Conservation (phyloP, 2,329 filamentous ascomycete species). For the Cytospora paraplurivora region DNA sequence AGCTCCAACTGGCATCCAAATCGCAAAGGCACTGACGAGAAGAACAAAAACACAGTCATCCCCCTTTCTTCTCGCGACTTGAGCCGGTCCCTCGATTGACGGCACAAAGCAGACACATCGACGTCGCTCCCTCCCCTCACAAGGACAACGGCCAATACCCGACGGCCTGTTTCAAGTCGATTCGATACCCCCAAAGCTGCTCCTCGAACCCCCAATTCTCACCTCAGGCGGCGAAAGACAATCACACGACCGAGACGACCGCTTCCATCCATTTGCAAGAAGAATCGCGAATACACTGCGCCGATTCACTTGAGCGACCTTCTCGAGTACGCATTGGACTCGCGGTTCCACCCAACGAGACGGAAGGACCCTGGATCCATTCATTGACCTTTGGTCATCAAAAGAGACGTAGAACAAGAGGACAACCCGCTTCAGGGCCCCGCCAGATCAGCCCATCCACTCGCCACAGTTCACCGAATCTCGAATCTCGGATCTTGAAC, state of each 20-base stretch:
- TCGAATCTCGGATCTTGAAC: conserved; percentile 12
- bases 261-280: conserved; percentile 14
- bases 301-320: not conserved
- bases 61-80: conserved; percentile 5
- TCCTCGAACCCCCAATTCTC: conserved; percentile 24
- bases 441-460: conserved; percentile 19
- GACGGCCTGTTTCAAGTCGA: conserved; percentile 28
- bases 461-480: conserved; percentile 11
- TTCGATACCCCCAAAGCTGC: conserved; percentile 22
- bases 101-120: not conserved
- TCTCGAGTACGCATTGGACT: conserved; percentile 17
- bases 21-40: conserved; percentile 7
- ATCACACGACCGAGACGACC: conserved; percentile 9
- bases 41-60: conserved; percentile 3
- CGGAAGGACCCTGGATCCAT: conserved; percentile 25
- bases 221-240: conserved; percentile 15
- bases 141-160: conserved; percentile 21
- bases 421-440: conserved; percentile 14
- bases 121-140: conserved; percentile 7
- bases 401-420: conserved; percentile 21
- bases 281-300: conserved; percentile 3
- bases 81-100: conserved; percentile 21
- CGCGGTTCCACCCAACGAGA: conserved; percentile 23
- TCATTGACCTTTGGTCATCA: conserved; percentile 12
- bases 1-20: not conserved